phyloP scores from a whole-genome alignment of 306 rosid genomes.

The Citrullus amarus region DNA sequence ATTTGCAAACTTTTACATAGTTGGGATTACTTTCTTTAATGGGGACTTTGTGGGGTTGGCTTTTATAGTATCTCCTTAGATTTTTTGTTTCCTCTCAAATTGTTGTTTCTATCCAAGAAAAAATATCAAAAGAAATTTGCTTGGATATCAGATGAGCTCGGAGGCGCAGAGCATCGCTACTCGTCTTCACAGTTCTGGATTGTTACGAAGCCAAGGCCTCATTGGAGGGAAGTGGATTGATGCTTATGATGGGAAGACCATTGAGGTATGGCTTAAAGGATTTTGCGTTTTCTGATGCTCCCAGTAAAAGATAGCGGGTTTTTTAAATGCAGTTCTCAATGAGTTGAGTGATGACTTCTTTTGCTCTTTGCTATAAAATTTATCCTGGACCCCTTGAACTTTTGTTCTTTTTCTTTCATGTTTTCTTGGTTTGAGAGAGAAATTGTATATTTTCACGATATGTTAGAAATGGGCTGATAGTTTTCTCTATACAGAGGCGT shows the following conservation, averaged over 20 bases:
- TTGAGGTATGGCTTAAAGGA: constrained; percentile 35
- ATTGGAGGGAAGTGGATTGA: constrained; percentile 88
- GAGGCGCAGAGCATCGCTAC: constrained; percentile 40
- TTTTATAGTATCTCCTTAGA: too few species aligned
- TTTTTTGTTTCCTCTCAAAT: too few species aligned
- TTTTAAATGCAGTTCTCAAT: neutral
- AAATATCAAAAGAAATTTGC: neutral
- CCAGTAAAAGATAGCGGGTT: neutral
- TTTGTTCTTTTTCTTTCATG: neutral
- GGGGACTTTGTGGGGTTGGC: too few species aligned
- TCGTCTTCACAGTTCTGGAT: constrained; percentile 54
- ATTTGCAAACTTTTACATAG: too few species aligned
- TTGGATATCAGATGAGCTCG: constrained; percentile 49
- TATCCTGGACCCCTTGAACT: neutral
- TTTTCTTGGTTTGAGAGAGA: neutral
- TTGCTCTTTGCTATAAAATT: neutral
- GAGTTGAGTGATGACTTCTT: neutral
- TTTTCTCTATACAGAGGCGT: neutral
- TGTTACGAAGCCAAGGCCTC: constrained; percentile 79
- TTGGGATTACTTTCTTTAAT: too few species aligned
- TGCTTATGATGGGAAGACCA: constrained; percentile 74
- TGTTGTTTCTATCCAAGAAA: too few species aligned
- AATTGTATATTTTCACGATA: neutral
- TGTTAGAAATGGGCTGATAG: neutral
- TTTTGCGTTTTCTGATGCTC: neutral